Base-by-base conservation (phyloP, 2,329 filamentous ascomycete species). In the Penicillium sp. region DNA sequence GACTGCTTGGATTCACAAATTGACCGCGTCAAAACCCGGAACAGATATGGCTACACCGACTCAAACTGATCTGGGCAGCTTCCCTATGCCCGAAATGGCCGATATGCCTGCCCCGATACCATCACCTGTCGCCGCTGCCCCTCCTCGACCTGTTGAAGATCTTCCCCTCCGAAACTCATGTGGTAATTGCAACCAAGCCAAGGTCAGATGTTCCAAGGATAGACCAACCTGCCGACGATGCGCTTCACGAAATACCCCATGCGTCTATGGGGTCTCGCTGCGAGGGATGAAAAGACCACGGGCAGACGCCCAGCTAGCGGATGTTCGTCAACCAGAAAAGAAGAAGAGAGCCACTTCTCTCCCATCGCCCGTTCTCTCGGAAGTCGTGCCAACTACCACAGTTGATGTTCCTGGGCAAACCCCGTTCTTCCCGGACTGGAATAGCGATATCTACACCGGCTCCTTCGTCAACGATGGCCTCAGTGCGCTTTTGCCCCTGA, bases 141-240 rank as follows among this genome's bases (percentile, higher is more conserved):
- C 41, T n/a, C 45, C 41, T 17, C 30, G 21, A 9, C 29, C 21
- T 44, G 19, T 13, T 13, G 51, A 62, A 3, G 51, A 58, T 26
- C 51, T 23, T 23, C 60, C 60, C n/a, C 56, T 62, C 15, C 56
- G 60, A 35, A 62, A 31, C 31, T 58, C 60, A 13, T 62, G 60
- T 30, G 56, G 58, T 29, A 26, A 47, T 29, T 62, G 60, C 46
- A 62, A 62, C 44, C 49, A 50, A 6, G 60, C 60, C 5, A 62
- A 62, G 52, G 60, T 62, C 15, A 59, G 48, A 21, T 62, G 60
- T 26, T 62, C 60, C 1, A 59, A 58, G 51, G 56, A 62, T 13
- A 50, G 60, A 38, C 60, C 60, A n/a, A 48, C 56, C 21, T 62
- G 60, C 30, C 56, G 50, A 13, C 56, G 60, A 9, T 62, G 60